Percentiles rank a stretch among this genome's conserved stretches.
These are phyloP conservation scores for Mycosphaerella sp. DNA, from an alignment of 2,329 filamentous ascomycete genomes.

Conservation along the genomic window DNA sequence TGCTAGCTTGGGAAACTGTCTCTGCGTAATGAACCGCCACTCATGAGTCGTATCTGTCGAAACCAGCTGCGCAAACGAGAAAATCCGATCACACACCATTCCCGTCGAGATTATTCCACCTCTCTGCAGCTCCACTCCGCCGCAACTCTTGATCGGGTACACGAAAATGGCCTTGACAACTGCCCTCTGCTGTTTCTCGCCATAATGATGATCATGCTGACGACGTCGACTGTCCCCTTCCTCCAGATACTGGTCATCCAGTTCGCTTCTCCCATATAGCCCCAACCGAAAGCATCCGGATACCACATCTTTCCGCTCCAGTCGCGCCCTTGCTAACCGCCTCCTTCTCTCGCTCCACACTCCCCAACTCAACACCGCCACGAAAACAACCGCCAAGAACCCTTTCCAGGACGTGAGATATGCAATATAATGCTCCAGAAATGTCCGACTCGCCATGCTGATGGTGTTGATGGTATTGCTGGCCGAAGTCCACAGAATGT, in stretches of 20 bases:
- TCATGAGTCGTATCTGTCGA: constrained; percentile 36
- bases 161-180: constrained; percentile 37
- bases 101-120: constrained; percentile 40
- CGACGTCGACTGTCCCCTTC: not conserved
- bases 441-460: constrained; percentile 3
- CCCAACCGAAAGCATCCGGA: constrained; percentile 4
- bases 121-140: constrained; percentile 35
- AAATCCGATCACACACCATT: constrained; percentile 41
- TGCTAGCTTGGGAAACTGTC: constrained; percentile 63
- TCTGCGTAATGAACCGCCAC: constrained; percentile 67
- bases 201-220: not conserved
- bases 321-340: not conserved
- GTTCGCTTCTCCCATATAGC: constrained; percentile 18
- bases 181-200: constrained; percentile 13
- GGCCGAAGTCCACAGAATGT: not conserved
- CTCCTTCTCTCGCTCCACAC: constrained; percentile 4
- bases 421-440: constrained; percentile 12
- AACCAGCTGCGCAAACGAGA: constrained; percentile 60
- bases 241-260: constrained; percentile 21
- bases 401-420: constrained; percentile 13
- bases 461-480: not conserved
- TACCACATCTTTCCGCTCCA: not conserved
- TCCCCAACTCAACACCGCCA: not conserved
- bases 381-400: constrained; percentile 3
- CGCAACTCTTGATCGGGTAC: constrained; percentile 46